Conservation (phyloP, 2,329 filamentous ascomycete species). For the Xylariaceae sp. region DNA sequence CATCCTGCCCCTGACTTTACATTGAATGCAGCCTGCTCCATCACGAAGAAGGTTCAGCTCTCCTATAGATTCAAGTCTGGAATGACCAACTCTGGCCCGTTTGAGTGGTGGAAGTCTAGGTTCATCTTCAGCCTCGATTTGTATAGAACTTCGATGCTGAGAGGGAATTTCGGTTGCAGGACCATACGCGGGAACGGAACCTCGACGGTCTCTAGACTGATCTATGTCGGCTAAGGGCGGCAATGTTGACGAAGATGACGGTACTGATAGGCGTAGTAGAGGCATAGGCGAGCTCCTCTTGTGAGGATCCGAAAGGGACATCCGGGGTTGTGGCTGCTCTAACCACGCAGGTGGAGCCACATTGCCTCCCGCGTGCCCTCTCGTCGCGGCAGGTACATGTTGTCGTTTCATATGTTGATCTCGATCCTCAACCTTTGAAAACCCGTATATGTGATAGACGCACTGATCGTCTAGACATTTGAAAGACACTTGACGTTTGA, state of each 20-base stretch:
- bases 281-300: conserved; percentile 38
- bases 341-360: conserved; percentile 34
- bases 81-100: conserved; percentile 47
- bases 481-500: conserved; percentile 39
- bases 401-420: conserved; percentile 49
- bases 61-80: conserved; percentile 52
- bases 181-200: conserved; percentile 36
- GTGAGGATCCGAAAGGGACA: conserved; percentile 32
- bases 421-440: conserved; percentile 45
- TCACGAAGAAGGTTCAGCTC: conserved; percentile 48
- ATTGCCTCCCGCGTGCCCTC: conserved; percentile 42
- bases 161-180: conserved; percentile 38
- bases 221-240: conserved; percentile 34
- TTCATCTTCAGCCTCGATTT: conserved; percentile 45
- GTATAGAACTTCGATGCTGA: conserved; percentile 37
- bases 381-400: conserved; percentile 24
- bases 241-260: conserved; percentile 27
- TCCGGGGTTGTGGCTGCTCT: conserved; percentile 31
- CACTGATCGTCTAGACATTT: conserved; percentile 54
- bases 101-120: conserved; percentile 51
- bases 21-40: conserved; percentile 47
- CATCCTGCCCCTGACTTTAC: conserved; percentile 42
- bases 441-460: conserved; percentile 55
- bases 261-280: conserved; percentile 36
- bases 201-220: conserved; percentile 37